Evolutionary conservation across 2,329 filamentous ascomycete genomes (phyloP), one percentile per base, ranked within the genome.

Genomic region (Berkeleyomyces basicola): DNA sequence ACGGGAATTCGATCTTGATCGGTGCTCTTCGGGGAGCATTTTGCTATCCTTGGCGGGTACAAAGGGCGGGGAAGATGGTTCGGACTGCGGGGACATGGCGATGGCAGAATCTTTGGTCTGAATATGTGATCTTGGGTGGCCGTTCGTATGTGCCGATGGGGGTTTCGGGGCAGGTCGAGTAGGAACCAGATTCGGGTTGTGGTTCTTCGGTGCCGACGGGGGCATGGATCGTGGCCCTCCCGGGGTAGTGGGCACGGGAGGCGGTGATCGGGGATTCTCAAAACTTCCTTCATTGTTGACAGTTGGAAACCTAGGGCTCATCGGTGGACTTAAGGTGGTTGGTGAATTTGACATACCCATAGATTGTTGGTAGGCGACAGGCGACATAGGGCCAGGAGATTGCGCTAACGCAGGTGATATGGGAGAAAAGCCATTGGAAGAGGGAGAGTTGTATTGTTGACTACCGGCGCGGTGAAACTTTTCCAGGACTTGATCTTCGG

Each of bases 261-360:
- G 93, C 46, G 93, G 88, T 16, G 92, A 88, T 70, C 93, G 83
- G 58, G 93, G 93, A 71, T 99, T 97, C 76, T 97, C 93, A 74
- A 97, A 99, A 77, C 90, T 97, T 71, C 89, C 88, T 79, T 90
- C 86, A 75, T 89, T 83, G 74, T 92, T 91, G 72, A 88, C 83
- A 62, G 78, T 78, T 72, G 90, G 91, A 76, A 95, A 95, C 71
- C 89, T 83, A 65, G 90, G 89, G 74, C 89, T 93, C 67, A 84
- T 82, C 61, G 90, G 88, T 67, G 90, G 88, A 70, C 88, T 92
- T 68, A 86, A 80, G 71, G 88, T 77, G 67, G 81, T 77, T 53
- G 63, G 47, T 64, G 59, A 47, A 55, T 62, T 37, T 70, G 79
- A 81, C 74, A 79, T 81, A 75, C 79, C 76, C 70, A 76, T 76